Conservation (phyloP, 2,329 filamentous ascomycete species). For the Aspergillus glaucus region DNA sequence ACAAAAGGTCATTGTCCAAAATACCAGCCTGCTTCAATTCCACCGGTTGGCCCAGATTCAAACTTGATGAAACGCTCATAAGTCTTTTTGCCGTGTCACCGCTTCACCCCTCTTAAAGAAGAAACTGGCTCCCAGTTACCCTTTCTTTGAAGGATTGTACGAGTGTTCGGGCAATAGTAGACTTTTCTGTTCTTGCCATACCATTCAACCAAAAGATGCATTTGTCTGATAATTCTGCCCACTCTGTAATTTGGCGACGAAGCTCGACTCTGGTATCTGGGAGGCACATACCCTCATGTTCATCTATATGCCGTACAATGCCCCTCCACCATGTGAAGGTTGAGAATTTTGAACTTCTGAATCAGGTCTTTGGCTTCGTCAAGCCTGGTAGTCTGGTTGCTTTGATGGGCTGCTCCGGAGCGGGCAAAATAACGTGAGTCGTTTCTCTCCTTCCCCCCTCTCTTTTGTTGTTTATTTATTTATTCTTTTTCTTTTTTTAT, state of each 20-base stretch:
- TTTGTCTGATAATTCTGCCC: slow-evolving; percentile 10
- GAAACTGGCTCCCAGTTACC: slow-evolving; percentile 10
- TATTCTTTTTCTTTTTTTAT: no score
- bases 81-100: neutral
- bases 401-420: no score
- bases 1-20: no score
- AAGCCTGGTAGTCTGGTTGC: no score
- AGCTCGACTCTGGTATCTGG: slow-evolving; percentile 17
- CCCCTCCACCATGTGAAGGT: slow-evolving; percentile 7
- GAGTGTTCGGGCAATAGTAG: slow-evolving; percentile 9
- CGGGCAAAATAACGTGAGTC: no score
- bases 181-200: slow-evolving; percentile 9
- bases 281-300: slow-evolving; percentile 20
- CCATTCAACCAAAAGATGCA: slow-evolving; percentile 7
- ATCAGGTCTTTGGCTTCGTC: no score
- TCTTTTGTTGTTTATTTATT: no score
- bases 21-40: no score
- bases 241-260: slow-evolving; percentile 15
- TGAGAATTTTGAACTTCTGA: neutral
- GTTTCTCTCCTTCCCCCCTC: no score
- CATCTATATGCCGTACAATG: slow-evolving; percentile 11
- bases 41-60: no score
- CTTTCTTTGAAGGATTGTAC: slow-evolving; percentile 3
- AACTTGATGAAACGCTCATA: no score
- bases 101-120: slow-evolving; percentile 13